Evolutionary conservation across 306 rosid genomes (phyloP).

Genomic region (Erythrophleum fordii): DNA sequence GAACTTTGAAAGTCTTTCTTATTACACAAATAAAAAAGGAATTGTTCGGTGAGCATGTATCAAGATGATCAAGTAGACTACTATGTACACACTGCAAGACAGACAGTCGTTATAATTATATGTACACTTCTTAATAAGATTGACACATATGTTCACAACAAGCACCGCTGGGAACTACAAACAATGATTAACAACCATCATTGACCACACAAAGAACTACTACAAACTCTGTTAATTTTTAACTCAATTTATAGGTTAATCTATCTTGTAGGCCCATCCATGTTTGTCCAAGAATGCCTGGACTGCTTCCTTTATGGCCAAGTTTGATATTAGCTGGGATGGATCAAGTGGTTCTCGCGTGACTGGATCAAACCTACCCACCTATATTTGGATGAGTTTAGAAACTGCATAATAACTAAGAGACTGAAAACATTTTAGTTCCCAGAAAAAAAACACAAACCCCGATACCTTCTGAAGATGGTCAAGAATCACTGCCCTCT

Average conservation of each 20-base stretch:
- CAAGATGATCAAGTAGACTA: constrained; percentile 9
- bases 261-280: constrained; percentile 87
- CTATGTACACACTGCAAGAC: constrained; percentile 33
- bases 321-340: constrained; percentile 70
- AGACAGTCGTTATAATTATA: neutral
- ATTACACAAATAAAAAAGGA: neutral
- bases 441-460: constrained; percentile 27
- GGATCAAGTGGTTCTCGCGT: constrained; percentile 71
- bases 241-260: constrained; percentile 42
- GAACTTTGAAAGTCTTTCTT: neutral
- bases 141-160: constrained; percentile 15
- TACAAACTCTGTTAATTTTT: constrained; percentile 2
- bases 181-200: constrained; percentile 8
- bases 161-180: constrained; percentile 14
- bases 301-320: constrained; percentile 87
- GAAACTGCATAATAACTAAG: neutral
- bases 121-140: constrained; percentile 36
- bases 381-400: constrained; percentile 52
- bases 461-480: constrained; percentile 81
- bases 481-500: constrained; percentile 85
- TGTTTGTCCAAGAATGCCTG: constrained; percentile 70
- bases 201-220: constrained; percentile 26
- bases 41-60: neutral
- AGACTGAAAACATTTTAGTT: neutral
- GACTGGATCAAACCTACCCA: constrained; percentile 83